A percentile compares a stretch with the other conserved stretches of the same genome.
phyloP scores from a whole-genome alignment of 2,329 filamentous ascomycete species.

The Fusarium papillatum region DNA sequence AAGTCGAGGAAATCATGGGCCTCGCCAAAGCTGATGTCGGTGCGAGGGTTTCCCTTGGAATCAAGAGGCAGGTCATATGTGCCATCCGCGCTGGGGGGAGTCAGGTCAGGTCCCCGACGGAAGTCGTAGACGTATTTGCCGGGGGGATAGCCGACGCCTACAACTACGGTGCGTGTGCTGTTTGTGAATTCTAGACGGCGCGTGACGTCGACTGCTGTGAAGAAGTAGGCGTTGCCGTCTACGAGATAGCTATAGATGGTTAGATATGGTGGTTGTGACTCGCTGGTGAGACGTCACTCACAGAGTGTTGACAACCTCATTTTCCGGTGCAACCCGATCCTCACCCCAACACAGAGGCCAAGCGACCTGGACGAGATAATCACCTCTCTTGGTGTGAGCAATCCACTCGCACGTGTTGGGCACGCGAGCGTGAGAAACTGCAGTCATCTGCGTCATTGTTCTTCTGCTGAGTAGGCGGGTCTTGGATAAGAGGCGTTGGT shows the following conservation, averaged over 20 bases:
- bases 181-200: constrained; percentile 43
- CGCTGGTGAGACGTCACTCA: constrained; percentile 25
- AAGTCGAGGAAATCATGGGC: constrained; percentile 60
- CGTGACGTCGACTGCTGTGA: constrained; percentile 48
- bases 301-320: constrained; percentile 43
- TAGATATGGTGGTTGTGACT: neutral
- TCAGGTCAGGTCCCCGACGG: constrained; percentile 48
- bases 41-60: constrained; percentile 40
- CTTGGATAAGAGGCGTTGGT: neutral
- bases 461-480: neutral
- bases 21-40: constrained; percentile 52
- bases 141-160: constrained; percentile 50
- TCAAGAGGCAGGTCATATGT: constrained; percentile 42
- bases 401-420: constrained; percentile 46
- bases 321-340: constrained; percentile 38
- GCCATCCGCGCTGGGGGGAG: constrained; percentile 40
- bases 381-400: constrained; percentile 42
- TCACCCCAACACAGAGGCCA: constrained; percentile 47
- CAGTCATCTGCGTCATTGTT: constrained; percentile 22
- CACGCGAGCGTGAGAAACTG: constrained; percentile 33
- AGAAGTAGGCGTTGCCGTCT: constrained; percentile 52
- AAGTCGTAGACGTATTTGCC: constrained; percentile 45
- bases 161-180: constrained; percentile 45
- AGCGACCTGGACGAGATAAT: constrained; percentile 48
- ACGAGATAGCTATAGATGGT: constrained; percentile 46